These are phyloP conservation scores for Debaryomyces udenii DNA, from an alignment of 1,139 yeast genomes.

Conservation along the genomic window DNA sequence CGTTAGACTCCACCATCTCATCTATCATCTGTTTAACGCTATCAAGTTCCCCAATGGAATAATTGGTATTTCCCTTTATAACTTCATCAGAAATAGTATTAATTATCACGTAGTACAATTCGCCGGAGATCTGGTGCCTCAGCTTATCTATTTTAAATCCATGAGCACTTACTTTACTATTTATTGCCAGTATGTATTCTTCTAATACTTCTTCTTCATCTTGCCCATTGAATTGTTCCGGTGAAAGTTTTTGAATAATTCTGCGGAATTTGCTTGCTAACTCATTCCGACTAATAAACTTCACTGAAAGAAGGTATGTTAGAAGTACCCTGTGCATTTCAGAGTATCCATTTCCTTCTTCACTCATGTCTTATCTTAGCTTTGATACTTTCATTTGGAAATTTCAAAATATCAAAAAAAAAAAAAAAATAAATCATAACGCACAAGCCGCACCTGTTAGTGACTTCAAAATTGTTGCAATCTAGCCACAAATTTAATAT, in stretches of 20 bases:
- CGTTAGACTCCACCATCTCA: conserved; percentile 36
- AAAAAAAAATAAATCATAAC: neutral
- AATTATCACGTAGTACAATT: conserved; percentile 40
- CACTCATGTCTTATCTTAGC: neutral
- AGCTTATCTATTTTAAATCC: conserved; percentile 50
- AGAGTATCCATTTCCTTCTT: conserved; percentile 4
- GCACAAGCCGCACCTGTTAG: conserved; percentile 8
- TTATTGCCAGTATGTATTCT: conserved; percentile 39
- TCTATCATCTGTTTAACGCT: conserved; percentile 54
- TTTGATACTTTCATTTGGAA: conserved; percentile 1
- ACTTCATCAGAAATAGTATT: conserved; percentile 46
- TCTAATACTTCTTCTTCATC: conserved; percentile 18
- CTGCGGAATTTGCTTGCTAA: conserved; percentile 19
- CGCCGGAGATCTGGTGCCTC: conserved; percentile 40
- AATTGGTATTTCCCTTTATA: conserved; percentile 44
- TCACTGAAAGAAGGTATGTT: conserved; percentile 46
- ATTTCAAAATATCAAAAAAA: neutral
- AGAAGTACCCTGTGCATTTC: conserved; percentile 47
- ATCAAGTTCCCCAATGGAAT: conserved; percentile 51
- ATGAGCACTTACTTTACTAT: conserved; percentile 37
- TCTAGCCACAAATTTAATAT: conserved; percentile 3
- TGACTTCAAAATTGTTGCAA: conserved; percentile 7
- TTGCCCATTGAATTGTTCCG: conserved; percentile 8
- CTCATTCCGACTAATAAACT: conserved; percentile 20
- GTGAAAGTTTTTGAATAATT: conserved; percentile 13